These are phyloP conservation scores for Solanum clarkiae DNA, from an alignment of 257 asterid species.

Conservation along the genomic window DNA sequence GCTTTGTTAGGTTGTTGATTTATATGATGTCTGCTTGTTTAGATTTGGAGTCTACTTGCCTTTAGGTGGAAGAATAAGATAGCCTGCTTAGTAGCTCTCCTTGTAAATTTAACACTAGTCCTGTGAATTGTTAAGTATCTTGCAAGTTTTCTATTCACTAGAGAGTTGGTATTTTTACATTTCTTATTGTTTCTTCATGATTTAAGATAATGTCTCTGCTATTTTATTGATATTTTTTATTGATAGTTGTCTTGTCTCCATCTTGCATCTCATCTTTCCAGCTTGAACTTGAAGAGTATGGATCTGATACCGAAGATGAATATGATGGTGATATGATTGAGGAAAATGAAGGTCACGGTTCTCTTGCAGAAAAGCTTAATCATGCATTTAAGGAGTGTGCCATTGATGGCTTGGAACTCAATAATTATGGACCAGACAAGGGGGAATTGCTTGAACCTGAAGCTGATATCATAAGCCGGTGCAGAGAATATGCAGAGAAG, in stretches of 20 bases:
- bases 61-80: background rate
- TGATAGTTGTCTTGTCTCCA: background rate
- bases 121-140: background rate
- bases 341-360: conserved; percentile 34
- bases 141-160: background rate
- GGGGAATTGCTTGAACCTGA: conserved; percentile 39
- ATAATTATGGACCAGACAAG: conserved; percentile 9
- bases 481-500: conserved; percentile 65
- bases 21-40: background rate
- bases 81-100: background rate
- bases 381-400: conserved; percentile 32
- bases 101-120: background rate
- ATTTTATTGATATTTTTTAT: background rate
- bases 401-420: conserved; percentile 2
- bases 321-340: conserved; percentile 23
- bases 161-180: background rate
- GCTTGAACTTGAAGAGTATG: conserved; percentile 86
- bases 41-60: background rate
- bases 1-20: background rate
- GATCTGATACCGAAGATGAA: conserved; percentile 49
- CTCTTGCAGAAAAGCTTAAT: conserved; percentile 56
- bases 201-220: background rate
- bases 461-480: conserved; percentile 49
- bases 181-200: background rate
- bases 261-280: conserved; percentile 11